These are phyloP conservation scores for Arthroderma sp. DNA, from an alignment of 2,329 filamentous ascomycete genomes.

Conservation along the genomic window DNA sequence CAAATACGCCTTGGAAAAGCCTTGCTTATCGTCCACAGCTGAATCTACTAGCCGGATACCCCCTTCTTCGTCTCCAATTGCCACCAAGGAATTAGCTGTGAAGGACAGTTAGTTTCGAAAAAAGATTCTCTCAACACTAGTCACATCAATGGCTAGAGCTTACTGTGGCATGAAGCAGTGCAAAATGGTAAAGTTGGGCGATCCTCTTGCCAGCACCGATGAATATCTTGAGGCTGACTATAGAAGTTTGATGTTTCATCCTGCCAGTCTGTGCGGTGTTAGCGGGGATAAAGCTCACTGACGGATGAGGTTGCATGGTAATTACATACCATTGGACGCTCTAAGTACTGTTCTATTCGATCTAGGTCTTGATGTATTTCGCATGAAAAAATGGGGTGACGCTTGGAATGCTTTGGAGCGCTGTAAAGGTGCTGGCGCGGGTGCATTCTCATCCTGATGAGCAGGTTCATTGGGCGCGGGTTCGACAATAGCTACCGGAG, in stretches of 20 bases:
- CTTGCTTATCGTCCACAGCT: slow-evolving; percentile 33
- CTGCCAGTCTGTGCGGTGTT: slow-evolving; percentile 37
- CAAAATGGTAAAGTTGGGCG: slow-evolving; percentile 49
- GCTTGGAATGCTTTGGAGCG: slow-evolving; percentile 25
- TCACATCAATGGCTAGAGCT: slow-evolving; percentile 16
- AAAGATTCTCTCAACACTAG: background rate
- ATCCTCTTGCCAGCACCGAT: slow-evolving; percentile 33
- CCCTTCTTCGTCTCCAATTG: slow-evolving; percentile 58
- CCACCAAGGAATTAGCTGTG: slow-evolving; percentile 51
- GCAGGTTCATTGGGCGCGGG: slow-evolving; percentile 9
- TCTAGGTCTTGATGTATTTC: slow-evolving; percentile 21
- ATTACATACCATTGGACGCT: slow-evolving; percentile 24
- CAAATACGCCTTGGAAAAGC: slow-evolving; percentile 46
- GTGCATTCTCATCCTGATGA: slow-evolving; percentile 6
- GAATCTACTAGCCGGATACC: slow-evolving; percentile 52
- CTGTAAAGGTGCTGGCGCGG: slow-evolving; percentile 20
- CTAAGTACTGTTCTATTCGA: slow-evolving; percentile 22
- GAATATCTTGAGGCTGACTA: slow-evolving; percentile 41
- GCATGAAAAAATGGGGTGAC: slow-evolving; percentile 27
- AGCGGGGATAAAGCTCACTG: slow-evolving; percentile 9
- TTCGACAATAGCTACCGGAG: slow-evolving; percentile 15
- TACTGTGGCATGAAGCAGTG: slow-evolving; percentile 52
- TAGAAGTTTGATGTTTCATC: slow-evolving; percentile 48
- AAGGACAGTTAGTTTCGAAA: background rate
- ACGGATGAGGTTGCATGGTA: background rate